Base-by-base conservation (phyloP, 768 basidiomycete genomes). In the Nidula microcarpa region DNA sequence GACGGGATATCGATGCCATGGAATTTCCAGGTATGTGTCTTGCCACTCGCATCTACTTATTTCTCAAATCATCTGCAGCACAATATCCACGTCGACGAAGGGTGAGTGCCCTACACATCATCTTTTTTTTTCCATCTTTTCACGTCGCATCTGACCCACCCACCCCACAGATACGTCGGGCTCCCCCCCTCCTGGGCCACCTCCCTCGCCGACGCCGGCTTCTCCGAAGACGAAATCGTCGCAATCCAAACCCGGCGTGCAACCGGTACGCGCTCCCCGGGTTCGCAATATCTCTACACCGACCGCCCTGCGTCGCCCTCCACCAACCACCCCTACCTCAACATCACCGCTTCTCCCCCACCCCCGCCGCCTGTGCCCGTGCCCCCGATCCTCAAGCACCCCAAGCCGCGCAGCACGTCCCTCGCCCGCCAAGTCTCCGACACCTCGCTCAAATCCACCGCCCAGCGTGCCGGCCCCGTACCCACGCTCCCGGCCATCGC, bases 51-150 rank as follows among this genome's bases (percentile, higher is more conserved):
- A 17, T 37, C 33, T 33, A 41, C 44, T 8, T 43, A 39, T 53
- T 49, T 7, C 18, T 55, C 45, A 23, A 14, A 43, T n/a, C 54
- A 2, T 50, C 53, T 56, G 32, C 56, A 89, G 87, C 88, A 91
- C 62, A 79, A 90, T 61, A 81, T 90, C 34, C 88, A 91, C 61
- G 88, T 90, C 32, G 86, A 90, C 65, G 88, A 89, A 68, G 83
- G 74, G 83, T 87, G 58, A 52, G 79, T 75, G 3, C 47, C 23
- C 23, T 30, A 2, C 23, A 30, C 23, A 30, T 30, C 3, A 4
- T 30, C 23, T 30, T 30, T 30, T 30, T 30, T 30, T 30, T 30
- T n/a, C n/a, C 23, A 30, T 30, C 23, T 30, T 30, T 30, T 30
- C 23, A 30, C 23, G 23, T 30, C 23, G 23, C 23, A 30, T 30